A percentile compares a stretch with the other conserved stretches of the same genome.
These are phyloP conservation scores for Diaporthe eres DNA, from an alignment of 2,329 filamentous ascomycete genomes.

Conservation along the genomic window DNA sequence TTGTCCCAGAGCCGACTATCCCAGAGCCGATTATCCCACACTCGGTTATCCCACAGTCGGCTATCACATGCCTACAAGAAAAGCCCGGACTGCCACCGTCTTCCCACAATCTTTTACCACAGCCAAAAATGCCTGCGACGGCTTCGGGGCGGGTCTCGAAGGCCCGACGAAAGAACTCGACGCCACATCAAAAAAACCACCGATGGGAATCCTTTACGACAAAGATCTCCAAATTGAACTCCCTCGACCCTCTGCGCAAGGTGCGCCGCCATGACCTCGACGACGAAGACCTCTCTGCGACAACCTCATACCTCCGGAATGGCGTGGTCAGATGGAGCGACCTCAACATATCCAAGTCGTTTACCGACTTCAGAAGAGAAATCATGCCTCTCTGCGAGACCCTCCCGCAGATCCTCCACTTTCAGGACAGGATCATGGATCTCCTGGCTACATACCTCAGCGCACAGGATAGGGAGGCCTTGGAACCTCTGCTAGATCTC, in stretches of 20 bases:
- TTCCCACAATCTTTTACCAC: slow-evolving; percentile 38
- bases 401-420: slow-evolving; percentile 91
- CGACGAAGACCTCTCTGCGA: slow-evolving; percentile 79
- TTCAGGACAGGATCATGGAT: slow-evolving; percentile 87
- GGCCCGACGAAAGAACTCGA: slow-evolving; percentile 76
- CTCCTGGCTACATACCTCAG: slow-evolving; percentile 82
- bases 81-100: neutral
- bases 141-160: slow-evolving; percentile 78
- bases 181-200: slow-evolving; percentile 84
- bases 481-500: slow-evolving; percentile 91
- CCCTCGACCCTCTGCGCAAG: slow-evolving; percentile 90
- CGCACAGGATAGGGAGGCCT: slow-evolving; percentile 80
- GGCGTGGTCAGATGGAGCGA: slow-evolving; percentile 91
- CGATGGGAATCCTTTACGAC: slow-evolving; percentile 92
- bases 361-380: slow-evolving; percentile 82
- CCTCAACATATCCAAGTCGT: slow-evolving; percentile 88
- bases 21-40: neutral
- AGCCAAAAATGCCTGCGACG: slow-evolving; percentile 71
- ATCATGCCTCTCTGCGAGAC: slow-evolving; percentile 87
- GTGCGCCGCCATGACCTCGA: slow-evolving; percentile 89
- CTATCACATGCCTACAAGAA: neutral
- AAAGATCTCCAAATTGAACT: slow-evolving; percentile 90
- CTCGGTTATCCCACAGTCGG: neutral
- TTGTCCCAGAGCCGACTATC: neutral
- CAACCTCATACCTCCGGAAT: slow-evolving; percentile 88